Evolutionary conservation across 495 filamentous ascomycete genomes (phyloP), one percentile per base, ranked within the genome.

Genomic region (Neurospora sp.): DNA sequence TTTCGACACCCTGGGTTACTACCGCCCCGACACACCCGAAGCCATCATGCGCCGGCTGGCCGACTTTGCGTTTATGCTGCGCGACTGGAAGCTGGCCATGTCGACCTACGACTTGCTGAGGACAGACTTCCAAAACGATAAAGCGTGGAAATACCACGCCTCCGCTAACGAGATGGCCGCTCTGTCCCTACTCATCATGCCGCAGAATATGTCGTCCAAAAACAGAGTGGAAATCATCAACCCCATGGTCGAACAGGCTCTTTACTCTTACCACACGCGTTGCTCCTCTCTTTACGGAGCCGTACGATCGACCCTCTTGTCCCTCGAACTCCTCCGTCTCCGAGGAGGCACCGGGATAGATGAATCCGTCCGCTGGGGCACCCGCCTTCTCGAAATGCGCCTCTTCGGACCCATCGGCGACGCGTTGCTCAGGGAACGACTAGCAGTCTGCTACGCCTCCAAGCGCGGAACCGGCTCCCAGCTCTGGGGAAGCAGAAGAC

Each of bases 141-240:
- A 98, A 81, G 96, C 96, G 1, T 98, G 96, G 96, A 92, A 87
- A 76, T 94, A 98, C 76, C 93, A 98, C 79, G 96, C 96, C 0
- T 94, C 92, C 1, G 91, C 92, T 16, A 91, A 94, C 80, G 96
- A 99, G 83, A 97, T 98, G 94, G 88, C 90, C 5, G 96, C 93
- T 14, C 85, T 98, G 4, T 92, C 90, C 74, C 88, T 91, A 41
- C 88, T 99, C 41, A 83, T 99, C 35, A 90, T 89, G 76, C 90
- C 91, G 27, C 88, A 91, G 71, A 86, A 87, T 35, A 86, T 92
- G 73, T 89, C 89, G 2, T 88, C 89, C 23, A 97, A 92, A 77
- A 88, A 86, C 59, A 89, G 93, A 78, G 81, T 91, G 11, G 96
- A 98, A 72, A 90, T 85, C 4, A 85, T 98, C 69, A 93, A 96